Conservation (phyloP, 768 basidiomycete species). For the Candolleomyces eurysporus region DNA sequence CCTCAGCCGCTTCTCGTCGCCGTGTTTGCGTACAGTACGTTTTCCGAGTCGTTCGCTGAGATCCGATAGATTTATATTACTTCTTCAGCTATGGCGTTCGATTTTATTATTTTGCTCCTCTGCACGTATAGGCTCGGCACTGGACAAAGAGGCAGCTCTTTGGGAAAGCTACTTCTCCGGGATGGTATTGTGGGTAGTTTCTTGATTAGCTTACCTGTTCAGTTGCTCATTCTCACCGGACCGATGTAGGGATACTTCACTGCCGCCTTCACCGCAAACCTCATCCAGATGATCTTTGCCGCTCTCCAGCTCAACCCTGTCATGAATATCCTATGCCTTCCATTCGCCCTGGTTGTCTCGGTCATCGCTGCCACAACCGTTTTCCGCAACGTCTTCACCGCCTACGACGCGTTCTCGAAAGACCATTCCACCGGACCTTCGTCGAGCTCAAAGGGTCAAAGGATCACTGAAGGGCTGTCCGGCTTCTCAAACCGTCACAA, state of each 20-base stretch:
- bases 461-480: neutral
- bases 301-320: conserved; percentile 30
- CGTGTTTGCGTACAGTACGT: conserved; percentile 32
- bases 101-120: conserved; percentile 28
- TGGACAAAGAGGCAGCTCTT: conserved; percentile 22
- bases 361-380: conserved; percentile 34
- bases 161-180: conserved; percentile 27
- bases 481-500: conserved; percentile 1
- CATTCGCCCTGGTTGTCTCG: conserved; percentile 34
- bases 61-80: neutral
- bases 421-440: conserved; percentile 8
- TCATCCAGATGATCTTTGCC: conserved; percentile 31
- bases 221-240: neutral
- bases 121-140: conserved; percentile 23
- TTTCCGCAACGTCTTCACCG: conserved; percentile 34
- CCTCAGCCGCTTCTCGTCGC: conserved; percentile 26
- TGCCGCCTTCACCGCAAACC: conserved; percentile 30
- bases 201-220: neutral
- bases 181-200: conserved; percentile 28
- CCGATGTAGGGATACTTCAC: conserved; percentile 27
- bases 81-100: conserved; percentile 30
- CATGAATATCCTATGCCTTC: conserved; percentile 32
- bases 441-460: neutral
- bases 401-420: conserved; percentile 27
- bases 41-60: too few species aligned